A percentile compares a stretch with the other conserved stretches of the same genome.
Conservation (phyloP, 2,329 filamentous ascomycete genomes). For the Colletotrichum gigasporum region DNA sequence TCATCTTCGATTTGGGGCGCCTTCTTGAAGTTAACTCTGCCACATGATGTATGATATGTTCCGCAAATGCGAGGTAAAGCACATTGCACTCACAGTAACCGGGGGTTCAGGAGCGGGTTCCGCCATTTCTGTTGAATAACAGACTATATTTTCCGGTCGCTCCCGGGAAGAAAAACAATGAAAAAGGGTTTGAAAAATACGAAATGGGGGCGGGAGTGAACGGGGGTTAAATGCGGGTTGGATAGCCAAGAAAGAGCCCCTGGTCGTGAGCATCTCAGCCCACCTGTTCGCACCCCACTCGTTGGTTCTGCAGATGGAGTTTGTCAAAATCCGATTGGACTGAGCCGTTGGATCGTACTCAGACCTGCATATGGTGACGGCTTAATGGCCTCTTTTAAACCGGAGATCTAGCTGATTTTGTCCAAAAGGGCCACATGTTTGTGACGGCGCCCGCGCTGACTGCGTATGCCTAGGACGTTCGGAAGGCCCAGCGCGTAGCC, state of each 20-base stretch:
- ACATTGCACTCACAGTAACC: neutral
- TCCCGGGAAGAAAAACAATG: neutral
- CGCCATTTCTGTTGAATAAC: neutral
- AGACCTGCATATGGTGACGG: neutral
- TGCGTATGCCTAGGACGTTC: no score
- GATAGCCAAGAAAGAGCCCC: neutral
- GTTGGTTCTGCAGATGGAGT: neutral
- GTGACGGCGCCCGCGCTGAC: no score
- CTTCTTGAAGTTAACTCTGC: no score
- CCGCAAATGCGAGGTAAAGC: neutral
- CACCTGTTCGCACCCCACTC: neutral
- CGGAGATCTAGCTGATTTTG: neutral
- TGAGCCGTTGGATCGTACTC: neutral
- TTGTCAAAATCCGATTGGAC: neutral
- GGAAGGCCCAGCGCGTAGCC: no score
- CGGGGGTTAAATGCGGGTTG: neutral
- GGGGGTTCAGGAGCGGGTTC: neutral
- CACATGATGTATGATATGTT: neutral
- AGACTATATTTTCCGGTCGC: neutral
- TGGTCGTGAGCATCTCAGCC: neutral
- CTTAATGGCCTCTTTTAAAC: constrained; percentile 8
- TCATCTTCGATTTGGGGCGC: neutral
- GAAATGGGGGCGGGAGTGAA: neutral
- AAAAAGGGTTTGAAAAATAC: neutral
- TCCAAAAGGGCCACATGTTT: no score